Evolutionary conservation across 495 filamentous ascomycete species (phyloP), one percentile per base, ranked within the genome.

Genomic region (Aspergillus saccharolyticus): DNA sequence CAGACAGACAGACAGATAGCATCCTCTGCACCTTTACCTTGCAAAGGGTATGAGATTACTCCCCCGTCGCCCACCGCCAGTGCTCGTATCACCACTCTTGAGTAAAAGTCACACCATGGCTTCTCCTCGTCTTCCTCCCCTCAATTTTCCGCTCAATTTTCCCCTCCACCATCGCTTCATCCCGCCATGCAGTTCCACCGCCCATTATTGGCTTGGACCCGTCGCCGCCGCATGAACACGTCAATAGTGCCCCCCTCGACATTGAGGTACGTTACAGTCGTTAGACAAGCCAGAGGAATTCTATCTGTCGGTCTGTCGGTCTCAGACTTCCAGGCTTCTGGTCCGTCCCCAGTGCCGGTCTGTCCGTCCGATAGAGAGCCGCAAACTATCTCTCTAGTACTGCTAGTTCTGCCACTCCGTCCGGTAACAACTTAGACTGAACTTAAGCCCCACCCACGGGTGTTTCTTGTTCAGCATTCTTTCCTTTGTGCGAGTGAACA

Each of bases 221-320:
- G 44, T 28, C 43, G 44, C 52, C 44, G 49, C 55, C 24, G 57
- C 62, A 63, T 53, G 59, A 55, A 62, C 65, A 67, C 65, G 65
- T 67, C 65, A 67, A 67, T 55, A 33, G 43, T 50, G 33, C 58
- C 53, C 33, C 33, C 33, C 33, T 15, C 33, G 12, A 39, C 2
- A 12, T 39, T 12, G 33, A 39, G 33, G 33, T 12, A 39, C 33
- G 33, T 39, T 39, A 39, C 33, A 39, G 12, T 39, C 33, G 33
- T 39, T 39, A 39, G 33, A 39, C 33, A 12, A 39, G 33, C 7
- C 33, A 39, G 33, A 39, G 6, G 14, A 39, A 9, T 12, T 39
- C 33, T 5, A 12, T 39, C 33, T 39, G 33, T 39, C 33, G 33
- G 33, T 39, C 33, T 39, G 30, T 44, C 45, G 24, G 44, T 25